Conservation (phyloP, 2,329 filamentous ascomycete genomes). For the Scedosporium boydii region DNA sequence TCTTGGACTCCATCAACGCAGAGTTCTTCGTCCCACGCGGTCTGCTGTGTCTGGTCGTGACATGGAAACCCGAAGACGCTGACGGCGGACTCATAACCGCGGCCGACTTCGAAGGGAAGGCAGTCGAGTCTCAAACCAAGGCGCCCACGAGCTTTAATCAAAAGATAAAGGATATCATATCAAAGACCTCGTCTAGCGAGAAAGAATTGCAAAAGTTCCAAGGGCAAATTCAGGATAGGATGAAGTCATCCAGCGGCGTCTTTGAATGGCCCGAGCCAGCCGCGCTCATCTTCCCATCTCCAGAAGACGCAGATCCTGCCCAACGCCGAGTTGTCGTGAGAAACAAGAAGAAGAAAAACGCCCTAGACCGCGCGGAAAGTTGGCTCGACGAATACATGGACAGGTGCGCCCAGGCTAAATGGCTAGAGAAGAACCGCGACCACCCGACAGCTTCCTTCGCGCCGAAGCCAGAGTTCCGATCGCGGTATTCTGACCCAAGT, state of each 20-base stretch:
- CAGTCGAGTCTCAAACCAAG: neutral
- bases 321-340: neutral
- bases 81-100: neutral
- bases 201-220: neutral
- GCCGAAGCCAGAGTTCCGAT: slow-evolving; percentile 15
- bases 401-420: slow-evolving; percentile 13
- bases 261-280: slow-evolving; percentile 36
- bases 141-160: neutral
- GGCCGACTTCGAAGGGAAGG: neutral
- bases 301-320: slow-evolving; percentile 19
- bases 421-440: slow-evolving; percentile 11
- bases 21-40: slow-evolving; percentile 48
- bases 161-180: neutral
- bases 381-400: slow-evolving; percentile 15
- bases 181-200: neutral
- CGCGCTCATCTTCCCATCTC: slow-evolving; percentile 36
- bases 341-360: slow-evolving; percentile 7
- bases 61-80: slow-evolving; percentile 31
- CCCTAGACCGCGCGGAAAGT: slow-evolving; percentile 10
- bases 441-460: slow-evolving; percentile 12
- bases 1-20: slow-evolving; percentile 45
- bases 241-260: slow-evolving; percentile 26
- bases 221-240: slow-evolving; percentile 15
- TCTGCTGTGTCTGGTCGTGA: slow-evolving; percentile 40
- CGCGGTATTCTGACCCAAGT: slow-evolving; percentile 17